Evolutionary conservation across 2,329 filamentous ascomycete genomes (phyloP), one percentile per base, ranked within the genome.

Genomic region (Clonostachys sp.): DNA sequence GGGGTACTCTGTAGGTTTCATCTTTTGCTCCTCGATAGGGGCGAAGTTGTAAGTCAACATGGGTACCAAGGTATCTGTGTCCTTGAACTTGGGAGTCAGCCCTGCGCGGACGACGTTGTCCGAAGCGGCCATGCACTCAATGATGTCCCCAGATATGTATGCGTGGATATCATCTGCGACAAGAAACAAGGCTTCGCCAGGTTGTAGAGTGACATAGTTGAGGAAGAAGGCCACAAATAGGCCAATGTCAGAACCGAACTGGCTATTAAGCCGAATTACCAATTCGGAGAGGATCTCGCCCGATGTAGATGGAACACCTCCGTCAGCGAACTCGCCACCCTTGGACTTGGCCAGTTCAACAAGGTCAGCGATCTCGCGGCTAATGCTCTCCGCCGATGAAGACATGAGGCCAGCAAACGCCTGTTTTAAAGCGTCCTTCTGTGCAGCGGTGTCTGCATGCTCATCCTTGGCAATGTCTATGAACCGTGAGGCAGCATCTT

Each of bases 91-190:
- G 48, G 94, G 94, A 0, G 94, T 99, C 68, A 99, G 94, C 41
- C 94, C 94, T 0, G 94, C 94, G 48, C 94, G 90, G 45, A 99
- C 91, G 35, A 99, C 94, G 56, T 99, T 99, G 77, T 99, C 94
- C n/a, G 89, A 95, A 9, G 90, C 87, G 0, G 94, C 94, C 94
- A 99, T 99, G 75, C 94, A 99, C 70, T 99, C 94, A 64, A 99
- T 91, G 57, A 99, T 96, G 61, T 99, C 92, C 50, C 89, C 89
- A 4, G 86, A 89, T 41, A 95, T 71, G 67, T 99, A 99, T 44
- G 94, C 94, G 65, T 99, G 94, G 58, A 97, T 97, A 61, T 97
- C 94, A 61, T 99, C 92, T 7, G 94, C 94, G 59, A 90, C 89
- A 35, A 99, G 78, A 71, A 97, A 99, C 75, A 99, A 87, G 9